Evolutionary conservation across 1,284 basidiomycete species (phyloP), one percentile per base, ranked within the genome.

Genomic region (Ustilago shanxiensis): DNA sequence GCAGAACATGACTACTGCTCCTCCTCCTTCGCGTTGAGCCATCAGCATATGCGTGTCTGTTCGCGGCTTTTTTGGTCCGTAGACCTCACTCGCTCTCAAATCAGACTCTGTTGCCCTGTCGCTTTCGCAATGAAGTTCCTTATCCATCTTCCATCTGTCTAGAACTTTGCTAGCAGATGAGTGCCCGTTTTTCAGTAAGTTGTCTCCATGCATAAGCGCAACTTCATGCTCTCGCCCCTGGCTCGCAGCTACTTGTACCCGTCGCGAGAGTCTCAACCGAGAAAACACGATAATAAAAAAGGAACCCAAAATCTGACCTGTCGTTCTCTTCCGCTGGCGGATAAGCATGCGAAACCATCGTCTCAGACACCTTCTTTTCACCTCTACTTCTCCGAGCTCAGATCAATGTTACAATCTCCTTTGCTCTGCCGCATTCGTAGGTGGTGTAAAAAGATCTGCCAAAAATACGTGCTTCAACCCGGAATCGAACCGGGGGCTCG

Each of bases 401-500:
- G 44, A 9, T 60, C 52, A n/a, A 55, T 55, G 52, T 49, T 55
- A 52, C 24, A 8, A 33, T 4, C 60, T 52, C 33, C 44, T 28
- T 55, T 33, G 33, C 57, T 55, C 22, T 28, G n/a, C n/a, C n/a
- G n/a, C 51, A 31, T 50, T 50, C 26, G 35, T 31, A 20, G 26
- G 13, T 13, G 14, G 4, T n/a, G 5, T 18, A 50, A 62, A 62
- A 62, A 56, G 41, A 14, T 31, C n/a, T 22, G 26, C 14, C 16
- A 22, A 47, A 47, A 57, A 45, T 39, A 31, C 18, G 51, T 73
- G 66, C 63, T 54, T 49, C 66, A 65, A 70, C 72, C 57, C 62
- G 72, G 72, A 75, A 75, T 75, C 72, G 72, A 75, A 75, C 72
- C 72, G 62, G 57, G 72, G 63, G 66, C 67, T 70, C 67, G 44